Evolutionary conservation across 2,329 filamentous ascomycete genomes (phyloP), one percentile per base, ranked within the genome.

Genomic region (Parafenestella ontariensis): DNA sequence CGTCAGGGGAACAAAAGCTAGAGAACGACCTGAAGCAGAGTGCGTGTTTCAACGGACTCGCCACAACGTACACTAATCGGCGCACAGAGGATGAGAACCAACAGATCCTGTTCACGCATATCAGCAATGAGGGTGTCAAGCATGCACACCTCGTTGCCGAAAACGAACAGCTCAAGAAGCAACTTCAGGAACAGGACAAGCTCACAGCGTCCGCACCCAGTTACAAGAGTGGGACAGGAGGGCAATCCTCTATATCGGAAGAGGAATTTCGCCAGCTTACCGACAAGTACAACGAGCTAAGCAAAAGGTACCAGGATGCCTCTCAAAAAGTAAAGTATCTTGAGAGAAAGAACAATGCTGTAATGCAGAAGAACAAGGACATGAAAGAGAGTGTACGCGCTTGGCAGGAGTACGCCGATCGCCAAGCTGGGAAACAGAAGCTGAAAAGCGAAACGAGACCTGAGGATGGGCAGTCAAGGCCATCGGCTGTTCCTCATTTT

Each of bases 301-400:
- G 58, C 37, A 71, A 70, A 51, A 65, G 62, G 45, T 69, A 71
- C 26, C 66, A 67, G 21, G 63, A 72, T 39, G 58, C 60, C 2
- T 54, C 54, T 20, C 66, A 72, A 20, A 65, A 65, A 44, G 53
- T 69, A 3, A 72, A 65, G 50, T 75, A 76, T 42, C 54, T 70
- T 8, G 66, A 75, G 36, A 70, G 62, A 49, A 74, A 74, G 56
- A 74, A 73, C 33, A 58, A 48, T 2, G 56, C 49, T 34, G 74
- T 71, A 41, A 76, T 68, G 69, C 59, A 69, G 40, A 72, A 74
- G 48, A 74, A 76, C 47, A 70, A 65, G 40, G 68, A 75, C 2
- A 76, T 77, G 65, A 79, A 79, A 49, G 66, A 75, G 13, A 75
- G 58, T 29, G 73, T 76, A 7, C 71, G 66, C 37, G 69, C 69